phyloP scores from a whole-genome alignment of 768 basidiomycete species.

The Piloderma croceum region DNA sequence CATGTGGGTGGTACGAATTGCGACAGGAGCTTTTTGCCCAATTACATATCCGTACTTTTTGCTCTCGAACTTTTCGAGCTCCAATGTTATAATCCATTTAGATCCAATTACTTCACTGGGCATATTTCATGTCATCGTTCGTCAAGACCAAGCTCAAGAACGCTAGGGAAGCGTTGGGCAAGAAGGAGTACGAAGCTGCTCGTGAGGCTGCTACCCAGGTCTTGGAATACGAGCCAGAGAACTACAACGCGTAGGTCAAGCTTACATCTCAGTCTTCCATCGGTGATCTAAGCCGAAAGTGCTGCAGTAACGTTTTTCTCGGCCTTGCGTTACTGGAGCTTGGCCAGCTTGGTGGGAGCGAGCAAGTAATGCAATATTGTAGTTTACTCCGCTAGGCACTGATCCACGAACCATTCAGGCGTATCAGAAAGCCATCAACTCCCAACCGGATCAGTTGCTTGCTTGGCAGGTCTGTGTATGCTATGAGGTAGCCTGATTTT shows the following conservation, averaged over 20 bases:
- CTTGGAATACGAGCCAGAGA: conserved; percentile 70
- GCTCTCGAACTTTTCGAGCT: too few species aligned
- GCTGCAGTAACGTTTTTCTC: conserved; percentile 73
- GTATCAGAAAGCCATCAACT: conserved; percentile 70
- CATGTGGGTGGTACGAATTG: too few species aligned
- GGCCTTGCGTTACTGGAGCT: conserved; percentile 77
- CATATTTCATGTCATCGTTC: conserved; percentile 21
- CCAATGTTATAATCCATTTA: too few species aligned
- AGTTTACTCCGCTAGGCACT: conserved; percentile 6
- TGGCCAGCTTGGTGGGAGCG: conserved; percentile 64
- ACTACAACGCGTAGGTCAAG: conserved; percentile 77
- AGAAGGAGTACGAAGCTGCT: conserved; percentile 69
- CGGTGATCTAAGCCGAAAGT: background rate
- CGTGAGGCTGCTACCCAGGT: conserved; percentile 61
- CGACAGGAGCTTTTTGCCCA: too few species aligned
- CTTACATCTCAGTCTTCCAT: background rate
- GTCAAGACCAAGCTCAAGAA: conserved; percentile 73
- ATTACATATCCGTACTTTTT: too few species aligned
- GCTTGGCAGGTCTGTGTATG: conserved; percentile 72
- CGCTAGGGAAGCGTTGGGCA: conserved; percentile 67
- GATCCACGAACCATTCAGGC: conserved; percentile 39
- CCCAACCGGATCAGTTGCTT: conserved; percentile 63
- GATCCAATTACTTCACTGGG: too few species aligned
- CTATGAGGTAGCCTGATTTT: conserved; percentile 5
- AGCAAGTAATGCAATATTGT: conserved; percentile 60